Evolutionary conservation across 106 monocot species (phyloP).

Genomic region (Platanthera zijinensis): DNA sequence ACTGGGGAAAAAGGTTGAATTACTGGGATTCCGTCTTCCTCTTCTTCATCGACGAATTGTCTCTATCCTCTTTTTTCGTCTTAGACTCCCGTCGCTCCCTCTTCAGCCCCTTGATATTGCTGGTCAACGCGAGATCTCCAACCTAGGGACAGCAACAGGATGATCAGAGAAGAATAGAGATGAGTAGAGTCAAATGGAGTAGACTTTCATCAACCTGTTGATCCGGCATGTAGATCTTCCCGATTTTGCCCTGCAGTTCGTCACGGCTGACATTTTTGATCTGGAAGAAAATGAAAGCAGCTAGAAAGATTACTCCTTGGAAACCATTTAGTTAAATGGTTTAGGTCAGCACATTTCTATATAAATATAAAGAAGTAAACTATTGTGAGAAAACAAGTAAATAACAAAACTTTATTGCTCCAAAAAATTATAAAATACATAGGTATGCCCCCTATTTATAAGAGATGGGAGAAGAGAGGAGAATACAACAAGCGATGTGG

Average conservation of each 20-base stretch:
- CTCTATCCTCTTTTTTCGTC: slow-evolving; percentile 24
- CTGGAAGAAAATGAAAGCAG: slow-evolving; percentile 26
- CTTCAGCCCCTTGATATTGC: slow-evolving; percentile 65
- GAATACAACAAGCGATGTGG: too few species aligned
- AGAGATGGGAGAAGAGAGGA: too few species aligned
- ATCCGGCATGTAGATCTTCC: slow-evolving; percentile 89
- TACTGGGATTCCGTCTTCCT: slow-evolving; percentile 24
- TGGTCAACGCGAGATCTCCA: slow-evolving; percentile 42
- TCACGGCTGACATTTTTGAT: slow-evolving; percentile 75
- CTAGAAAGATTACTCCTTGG: slow-evolving; percentile 1
- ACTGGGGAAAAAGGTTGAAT: not conserved
- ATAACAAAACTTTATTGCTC: not conserved
- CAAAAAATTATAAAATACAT: not conserved
- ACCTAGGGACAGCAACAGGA: slow-evolving; percentile 28
- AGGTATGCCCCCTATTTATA: too few species aligned
- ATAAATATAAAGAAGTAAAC: too few species aligned
- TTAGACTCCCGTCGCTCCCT: slow-evolving; percentile 78
- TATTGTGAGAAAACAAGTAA: too few species aligned
- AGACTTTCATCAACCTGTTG: slow-evolving; percentile 43
- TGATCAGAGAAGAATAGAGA: not conserved
- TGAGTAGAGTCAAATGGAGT: not conserved
- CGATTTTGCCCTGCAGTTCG: slow-evolving; percentile 61
- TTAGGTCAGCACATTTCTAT: not conserved
- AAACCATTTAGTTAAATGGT: not conserved
- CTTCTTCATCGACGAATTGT: slow-evolving; percentile 40